Conservation (phyloP, 179 eudicot species). For the Vitellaria paradoxa region DNA sequence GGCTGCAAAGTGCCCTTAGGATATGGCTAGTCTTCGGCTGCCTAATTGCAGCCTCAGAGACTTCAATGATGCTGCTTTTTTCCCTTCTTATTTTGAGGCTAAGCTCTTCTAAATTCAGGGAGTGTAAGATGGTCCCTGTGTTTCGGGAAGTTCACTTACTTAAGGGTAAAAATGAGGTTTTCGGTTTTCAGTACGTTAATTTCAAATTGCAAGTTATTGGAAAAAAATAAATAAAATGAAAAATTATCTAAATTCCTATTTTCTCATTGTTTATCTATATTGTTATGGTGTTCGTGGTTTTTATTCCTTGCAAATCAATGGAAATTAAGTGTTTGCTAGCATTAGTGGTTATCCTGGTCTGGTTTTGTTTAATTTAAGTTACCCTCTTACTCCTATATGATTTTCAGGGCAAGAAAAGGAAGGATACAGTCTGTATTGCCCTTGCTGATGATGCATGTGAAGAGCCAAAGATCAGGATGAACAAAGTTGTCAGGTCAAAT, state of each 20-base stretch:
- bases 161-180: neutral
- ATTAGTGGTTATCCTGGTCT: neutral
- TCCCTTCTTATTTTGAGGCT: neutral
- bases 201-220: too few species aligned
- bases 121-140: neutral
- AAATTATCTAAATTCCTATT: neutral
- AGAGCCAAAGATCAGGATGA: constrained; percentile 55
- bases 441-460: constrained; percentile 54
- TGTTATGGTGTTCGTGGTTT: neutral
- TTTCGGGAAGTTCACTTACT: neutral
- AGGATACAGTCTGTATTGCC: constrained; percentile 44
- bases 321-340: neutral
- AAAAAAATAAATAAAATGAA: too few species aligned
- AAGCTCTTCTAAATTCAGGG: neutral
- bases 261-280: neutral
- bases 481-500: constrained; percentile 50
- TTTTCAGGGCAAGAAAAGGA: too few species aligned
- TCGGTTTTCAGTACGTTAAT: neutral
- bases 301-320: neutral
- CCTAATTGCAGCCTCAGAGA: neutral
- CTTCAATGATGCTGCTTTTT: neutral
- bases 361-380: neutral
- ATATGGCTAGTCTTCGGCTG: neutral
- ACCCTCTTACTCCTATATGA: too few species aligned
- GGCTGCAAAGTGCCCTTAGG: neutral